A percentile compares a stretch with the other conserved stretches of the same genome.
phyloP scores from a whole-genome alignment of 1,284 basidiomycete species.

The Apiotrichum montevideense region DNA sequence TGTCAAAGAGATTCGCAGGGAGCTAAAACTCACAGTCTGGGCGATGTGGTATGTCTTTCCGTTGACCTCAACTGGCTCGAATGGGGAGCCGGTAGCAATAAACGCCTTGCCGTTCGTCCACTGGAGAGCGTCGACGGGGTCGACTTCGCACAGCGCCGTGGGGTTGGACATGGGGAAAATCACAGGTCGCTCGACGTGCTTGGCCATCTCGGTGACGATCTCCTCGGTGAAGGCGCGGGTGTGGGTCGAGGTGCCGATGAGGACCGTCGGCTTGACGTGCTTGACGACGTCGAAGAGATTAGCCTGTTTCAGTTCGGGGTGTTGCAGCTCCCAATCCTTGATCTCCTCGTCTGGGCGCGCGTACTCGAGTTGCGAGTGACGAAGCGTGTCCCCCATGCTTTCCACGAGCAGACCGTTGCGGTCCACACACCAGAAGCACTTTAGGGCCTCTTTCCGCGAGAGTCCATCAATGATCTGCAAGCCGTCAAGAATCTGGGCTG shows the following conservation, averaged over 20 bases:
- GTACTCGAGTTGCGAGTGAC: conserved; percentile 46
- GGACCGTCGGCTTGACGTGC: conserved; percentile 63
- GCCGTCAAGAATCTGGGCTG: conserved; percentile 60
- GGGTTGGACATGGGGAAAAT: conserved; percentile 80
- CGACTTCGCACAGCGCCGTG: conserved; percentile 65
- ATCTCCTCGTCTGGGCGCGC: conserved; percentile 48
- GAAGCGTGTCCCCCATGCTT: conserved; percentile 42
- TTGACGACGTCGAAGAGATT: conserved; percentile 55
- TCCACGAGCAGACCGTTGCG: conserved; percentile 48
- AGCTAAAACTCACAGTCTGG: not conserved
- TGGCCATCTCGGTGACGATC: conserved; percentile 62
- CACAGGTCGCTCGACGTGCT: conserved; percentile 65
- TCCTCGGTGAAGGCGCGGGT: conserved; percentile 74
- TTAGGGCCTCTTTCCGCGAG: conserved; percentile 58
- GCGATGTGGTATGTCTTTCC: conserved; percentile 40
- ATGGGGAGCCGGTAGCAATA: conserved; percentile 75
- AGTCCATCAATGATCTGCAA: conserved; percentile 59
- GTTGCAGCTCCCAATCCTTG: conserved; percentile 34
- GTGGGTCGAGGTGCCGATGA: conserved; percentile 78
- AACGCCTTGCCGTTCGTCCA: conserved; percentile 73
- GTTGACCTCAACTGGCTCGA: conserved; percentile 62
- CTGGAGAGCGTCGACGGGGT: conserved; percentile 50
- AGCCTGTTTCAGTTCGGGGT: conserved; percentile 23
- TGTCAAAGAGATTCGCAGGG: conserved; percentile 16
- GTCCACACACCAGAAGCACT: conserved; percentile 58